Evolutionary conservation across 2,329 filamentous ascomycete species (phyloP), one percentile per base, ranked within the genome.

Genomic region (Macrophomina tecta): DNA sequence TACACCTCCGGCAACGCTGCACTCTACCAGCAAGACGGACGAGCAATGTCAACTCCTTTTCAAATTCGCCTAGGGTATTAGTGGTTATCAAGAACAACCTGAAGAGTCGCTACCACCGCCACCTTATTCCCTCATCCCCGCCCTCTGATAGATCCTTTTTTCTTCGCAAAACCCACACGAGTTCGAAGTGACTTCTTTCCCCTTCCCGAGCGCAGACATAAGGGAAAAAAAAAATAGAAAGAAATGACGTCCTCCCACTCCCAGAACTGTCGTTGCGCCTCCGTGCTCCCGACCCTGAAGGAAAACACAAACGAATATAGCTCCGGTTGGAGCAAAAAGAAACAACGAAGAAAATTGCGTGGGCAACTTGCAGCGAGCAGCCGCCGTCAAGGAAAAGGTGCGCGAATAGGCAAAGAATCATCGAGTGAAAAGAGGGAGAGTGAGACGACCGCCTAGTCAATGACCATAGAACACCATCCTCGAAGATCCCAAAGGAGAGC

Each of bases 51-150:
- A 23, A 23, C 23, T 23, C 23, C 11, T 52, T 52, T 52, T 52
- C 5, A 52, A 52, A 34, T 52, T 52, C 49, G 28, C 28, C 11
- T 5, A 28, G 49, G 49, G 49, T 52, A 52, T 52, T 52, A 52
- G 49, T 23, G 16, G 42, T 23, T 30, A 51, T 51, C 48, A 51
- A n/a, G 30, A 18, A 30, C 11, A 14, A 18, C 14, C 14, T 8
- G 38, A 40, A 40, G 14, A 40, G 38, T 51, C 48, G 48, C 48
- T 30, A 51, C 48, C 23, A 51, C 18, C 48, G 30, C 23, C 23
- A 23, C 23, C 3, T 23, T 23, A 23, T 23, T 23, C 23, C 23
- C 23, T 23, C 23, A 23, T 23, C 23, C 23, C 23, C 23, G 23
- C 23, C 23, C 23, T 23, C 23, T 23, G 23, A 23, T 23, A 23